phyloP scores from a whole-genome alignment of 83 land plant genomes.

The Isoetes engelmannii region DNA sequence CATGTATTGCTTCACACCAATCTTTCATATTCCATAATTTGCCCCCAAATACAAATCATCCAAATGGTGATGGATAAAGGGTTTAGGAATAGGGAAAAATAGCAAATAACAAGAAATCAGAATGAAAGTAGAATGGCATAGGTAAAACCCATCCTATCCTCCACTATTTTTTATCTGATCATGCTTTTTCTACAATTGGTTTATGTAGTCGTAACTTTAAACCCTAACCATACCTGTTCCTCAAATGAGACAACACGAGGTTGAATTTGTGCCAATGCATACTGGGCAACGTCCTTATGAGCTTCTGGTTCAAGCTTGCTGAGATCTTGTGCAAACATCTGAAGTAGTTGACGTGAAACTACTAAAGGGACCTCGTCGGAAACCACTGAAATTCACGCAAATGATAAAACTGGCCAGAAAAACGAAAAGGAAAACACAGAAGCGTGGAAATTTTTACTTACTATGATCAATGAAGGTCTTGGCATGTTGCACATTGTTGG shows the following conservation, averaged over 20 bases:
- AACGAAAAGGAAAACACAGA: slow-evolving; percentile 6
- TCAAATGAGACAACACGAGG: slow-evolving; percentile 98
- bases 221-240: slow-evolving; percentile 62
- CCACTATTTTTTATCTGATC: no score
- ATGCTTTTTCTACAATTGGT: no score
- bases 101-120: neutral
- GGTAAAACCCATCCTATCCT: no score
- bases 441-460: slow-evolving; percentile 15
- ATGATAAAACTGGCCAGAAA: slow-evolving; percentile 6
- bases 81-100: neutral
- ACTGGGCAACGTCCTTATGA: slow-evolving; percentile 88
- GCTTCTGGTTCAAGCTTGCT: slow-evolving; percentile 67
- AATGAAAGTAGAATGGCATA: no score
- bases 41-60: no score
- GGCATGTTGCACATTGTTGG: slow-evolving; percentile 64
- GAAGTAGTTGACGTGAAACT: slow-evolving; percentile 82
- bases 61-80: no score
- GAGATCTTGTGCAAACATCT: slow-evolving; percentile 76
- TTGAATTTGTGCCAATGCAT: slow-evolving; percentile 82
- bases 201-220: no score
- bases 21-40: no score
- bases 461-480: slow-evolving; percentile 93
- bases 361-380: slow-evolving; percentile 95
- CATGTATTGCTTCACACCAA: no score
- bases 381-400: slow-evolving; percentile 47